Percentiles rank a stretch among this genome's conserved stretches.
Evolutionary conservation across 495 filamentous ascomycete genomes (phyloP).

Genomic region (Opeltia flavorubescens): DNA sequence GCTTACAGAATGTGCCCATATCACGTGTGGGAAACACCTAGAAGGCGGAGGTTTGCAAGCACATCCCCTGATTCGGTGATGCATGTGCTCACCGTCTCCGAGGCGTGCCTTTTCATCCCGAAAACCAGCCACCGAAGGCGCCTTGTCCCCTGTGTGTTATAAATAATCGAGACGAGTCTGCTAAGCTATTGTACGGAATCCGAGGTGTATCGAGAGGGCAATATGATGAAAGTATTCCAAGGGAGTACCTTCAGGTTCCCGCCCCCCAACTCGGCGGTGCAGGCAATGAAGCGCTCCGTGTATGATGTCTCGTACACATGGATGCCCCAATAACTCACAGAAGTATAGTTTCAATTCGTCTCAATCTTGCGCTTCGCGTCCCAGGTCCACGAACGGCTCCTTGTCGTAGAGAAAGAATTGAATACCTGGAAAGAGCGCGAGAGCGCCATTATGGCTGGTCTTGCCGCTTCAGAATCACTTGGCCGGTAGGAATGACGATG

Average conservation of each 20-base stretch:
- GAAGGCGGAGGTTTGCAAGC: slow-evolving; percentile 23
- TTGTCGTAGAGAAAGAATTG: slow-evolving; percentile 2
- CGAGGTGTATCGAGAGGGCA: slow-evolving; percentile 21
- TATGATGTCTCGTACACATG: slow-evolving; percentile 8
- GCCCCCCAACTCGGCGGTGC: slow-evolving; percentile 19
- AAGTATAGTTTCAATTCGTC: slow-evolving; percentile 27
- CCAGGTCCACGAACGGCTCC: slow-evolving; percentile 8
- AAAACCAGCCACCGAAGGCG: slow-evolving; percentile 21
- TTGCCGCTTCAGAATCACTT: slow-evolving; percentile 7
- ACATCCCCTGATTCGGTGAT: background rate
- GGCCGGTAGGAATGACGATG: slow-evolving; percentile 6
- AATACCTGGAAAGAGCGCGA: slow-evolving; percentile 11
- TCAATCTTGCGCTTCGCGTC: slow-evolving; percentile 19
- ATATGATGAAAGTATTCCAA: slow-evolving; percentile 25
- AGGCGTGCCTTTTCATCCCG: slow-evolving; percentile 29
- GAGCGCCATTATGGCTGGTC: slow-evolving; percentile 8
- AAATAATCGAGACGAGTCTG: slow-evolving; percentile 17
- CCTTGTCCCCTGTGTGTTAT: slow-evolving; percentile 27
- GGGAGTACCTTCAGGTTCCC: slow-evolving; percentile 22
- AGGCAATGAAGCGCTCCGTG: slow-evolving; percentile 24
- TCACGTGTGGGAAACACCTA: slow-evolving; percentile 30
- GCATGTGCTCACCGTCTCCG: background rate
- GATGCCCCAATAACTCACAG: background rate
- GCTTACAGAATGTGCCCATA: slow-evolving; percentile 29
- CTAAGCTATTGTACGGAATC: slow-evolving; percentile 26